Percentiles rank a stretch among this genome's conserved stretches.
These are phyloP conservation scores for Phytophthora citricola DNA, from an alignment of 352 stramenopile genomes.

Conservation along the genomic window DNA sequence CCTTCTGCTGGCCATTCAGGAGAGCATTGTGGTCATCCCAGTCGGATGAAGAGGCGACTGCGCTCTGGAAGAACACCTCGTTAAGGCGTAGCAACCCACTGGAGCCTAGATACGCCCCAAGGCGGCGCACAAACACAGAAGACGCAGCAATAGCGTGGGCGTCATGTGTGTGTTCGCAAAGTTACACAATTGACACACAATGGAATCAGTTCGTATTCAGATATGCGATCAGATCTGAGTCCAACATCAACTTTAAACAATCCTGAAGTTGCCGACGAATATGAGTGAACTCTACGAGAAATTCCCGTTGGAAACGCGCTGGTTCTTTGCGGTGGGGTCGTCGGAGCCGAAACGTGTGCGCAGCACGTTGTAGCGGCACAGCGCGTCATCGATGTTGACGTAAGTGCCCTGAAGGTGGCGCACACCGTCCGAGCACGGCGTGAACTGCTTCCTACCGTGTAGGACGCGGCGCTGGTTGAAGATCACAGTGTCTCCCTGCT, in stretches of 20 bases:
- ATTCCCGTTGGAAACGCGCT: conserved; percentile 74
- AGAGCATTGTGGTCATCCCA: conserved; percentile 9
- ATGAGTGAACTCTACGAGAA: conserved; percentile 50
- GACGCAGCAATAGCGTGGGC: conserved; percentile 23
- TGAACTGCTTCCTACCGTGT: conserved; percentile 83
- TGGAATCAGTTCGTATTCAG: conserved; percentile 6
- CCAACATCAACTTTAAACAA: conserved; percentile 18
- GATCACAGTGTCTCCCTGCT: conserved; percentile 82
- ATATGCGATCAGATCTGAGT: conserved; percentile 15
- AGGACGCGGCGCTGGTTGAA: conserved; percentile 88
- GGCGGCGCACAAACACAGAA: conserved; percentile 50
- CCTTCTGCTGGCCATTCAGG: conserved; percentile 5
- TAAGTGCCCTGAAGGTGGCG: conserved; percentile 89
- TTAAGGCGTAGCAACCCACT: conserved; percentile 67
- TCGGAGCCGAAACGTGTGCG: conserved; percentile 57
- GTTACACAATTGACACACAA: conserved; percentile 19
- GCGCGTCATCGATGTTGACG: conserved; percentile 88
- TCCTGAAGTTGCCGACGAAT: neutral
- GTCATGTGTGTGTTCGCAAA: conserved; percentile 16
- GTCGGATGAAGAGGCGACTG: neutral
- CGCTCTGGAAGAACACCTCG: conserved; percentile 53
- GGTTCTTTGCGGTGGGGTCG: conserved; percentile 61
- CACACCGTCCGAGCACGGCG: conserved; percentile 66
- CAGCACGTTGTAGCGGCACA: conserved; percentile 86
- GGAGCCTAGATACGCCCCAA: conserved; percentile 54